Conservation (phyloP, 805 yeast species). For the Grigorovia transvaalensis region DNA sequence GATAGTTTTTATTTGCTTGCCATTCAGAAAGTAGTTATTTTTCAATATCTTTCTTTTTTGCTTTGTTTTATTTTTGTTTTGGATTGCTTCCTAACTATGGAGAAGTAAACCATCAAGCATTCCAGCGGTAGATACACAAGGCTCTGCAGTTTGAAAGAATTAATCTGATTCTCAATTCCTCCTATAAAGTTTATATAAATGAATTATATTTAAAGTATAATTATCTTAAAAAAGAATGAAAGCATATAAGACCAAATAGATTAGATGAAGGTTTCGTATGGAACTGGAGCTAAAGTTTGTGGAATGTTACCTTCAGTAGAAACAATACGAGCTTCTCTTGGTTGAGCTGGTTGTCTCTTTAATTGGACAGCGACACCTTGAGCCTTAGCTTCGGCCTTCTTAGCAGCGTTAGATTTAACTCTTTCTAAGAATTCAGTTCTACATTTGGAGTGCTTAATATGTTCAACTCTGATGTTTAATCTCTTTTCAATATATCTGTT, state of each 20-base stretch:
- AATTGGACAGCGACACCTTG: conserved; percentile 82
- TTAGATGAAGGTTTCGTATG: conserved; percentile 99
- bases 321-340: conserved; percentile 87
- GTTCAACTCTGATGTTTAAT: conserved; percentile 97
- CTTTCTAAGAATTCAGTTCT: conserved; percentile 98
- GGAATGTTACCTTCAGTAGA: conserved; percentile 76
- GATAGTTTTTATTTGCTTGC: neutral
- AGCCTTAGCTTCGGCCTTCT: conserved; percentile 88
- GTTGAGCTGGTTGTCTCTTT: conserved; percentile 97
- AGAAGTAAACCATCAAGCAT: no score
- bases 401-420: conserved; percentile 93
- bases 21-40: neutral
- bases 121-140: no score
- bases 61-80: neutral
- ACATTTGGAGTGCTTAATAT: conserved; percentile 98
- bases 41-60: neutral
- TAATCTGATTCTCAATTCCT: neutral
- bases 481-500: conserved; percentile 98
- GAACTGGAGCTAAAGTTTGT: conserved; percentile 96
- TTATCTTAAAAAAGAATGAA: neutral
- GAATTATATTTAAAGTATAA: neutral
- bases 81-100: neutral
- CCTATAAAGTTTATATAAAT: neutral
- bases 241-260: conserved; percentile 13
- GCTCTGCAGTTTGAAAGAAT: neutral